Evolutionary conservation across 1,284 basidiomycete genomes (phyloP), one percentile per base, ranked within the genome.

Genomic region (Taiwanofungus camphoratus): DNA sequence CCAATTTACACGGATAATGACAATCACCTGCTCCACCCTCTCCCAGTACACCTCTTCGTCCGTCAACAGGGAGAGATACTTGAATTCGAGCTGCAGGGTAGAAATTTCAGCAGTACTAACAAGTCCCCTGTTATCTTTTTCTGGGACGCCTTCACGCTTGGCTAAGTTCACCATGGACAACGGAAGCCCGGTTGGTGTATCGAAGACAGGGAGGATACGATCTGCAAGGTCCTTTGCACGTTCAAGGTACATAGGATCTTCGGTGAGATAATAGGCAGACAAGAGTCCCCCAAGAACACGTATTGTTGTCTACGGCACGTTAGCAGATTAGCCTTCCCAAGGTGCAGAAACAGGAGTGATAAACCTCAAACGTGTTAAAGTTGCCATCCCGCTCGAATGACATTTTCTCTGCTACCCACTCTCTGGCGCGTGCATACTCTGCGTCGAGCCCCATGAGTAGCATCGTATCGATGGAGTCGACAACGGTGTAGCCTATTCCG

Each of bases 311-410:
- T 86, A 43, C 35, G 42, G 18, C 16, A 48, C 36, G 48, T 39
- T n/a, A 39, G 41, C 16, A 2, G 8, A 11, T 12, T 22, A 36
- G 44, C 20, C 35, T n/a, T n/a, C n/a, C n/a, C n/a, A n/a, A 19
- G 26, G 15, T 2, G 22, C 31, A 23, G 32, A 19, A 23, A 26
- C 7, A 24, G 24, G 24, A 19, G 33, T 16, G 21, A 26, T 77
- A 39, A 47, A 89, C 91, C 76, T 98, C 94, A 55, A 98, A 98
- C 0, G 90, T 92, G 62, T 87, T 97, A 63, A 91, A 90, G 15
- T 76, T 67, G 9, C 76, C 92, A 55, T 92, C 82, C 9, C 82
- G 73, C 27, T 95, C 84, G 58, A 96, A 93, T 7, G 73, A 66
- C 34, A 97, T 65, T 26, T 78, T 69, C 20, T 74, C 70, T 20